Percentiles rank a stretch among this genome's conserved stretches.
Evolutionary conservation across 1,284 basidiomycete genomes (phyloP).

Genomic region (Sphagnurus paluster): DNA sequence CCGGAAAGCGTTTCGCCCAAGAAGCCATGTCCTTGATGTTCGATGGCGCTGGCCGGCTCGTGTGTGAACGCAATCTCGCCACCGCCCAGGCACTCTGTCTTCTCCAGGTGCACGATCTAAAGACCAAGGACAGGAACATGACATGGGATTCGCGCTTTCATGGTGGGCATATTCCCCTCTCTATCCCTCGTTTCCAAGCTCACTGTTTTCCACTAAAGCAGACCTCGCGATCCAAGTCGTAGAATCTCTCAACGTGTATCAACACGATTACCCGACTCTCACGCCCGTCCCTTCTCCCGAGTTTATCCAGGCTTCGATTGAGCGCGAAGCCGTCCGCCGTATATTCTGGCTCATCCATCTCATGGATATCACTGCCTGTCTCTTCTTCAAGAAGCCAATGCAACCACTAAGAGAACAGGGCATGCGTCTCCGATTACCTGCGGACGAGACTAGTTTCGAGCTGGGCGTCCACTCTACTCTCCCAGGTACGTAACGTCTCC

Average conservation of each 20-base stretch:
- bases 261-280: constrained; percentile 54
- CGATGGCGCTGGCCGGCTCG: constrained; percentile 58
- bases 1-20: constrained; percentile 69
- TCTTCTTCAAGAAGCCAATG: constrained; percentile 49
- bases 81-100: constrained; percentile 74
- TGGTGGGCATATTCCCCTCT: constrained; percentile 29
- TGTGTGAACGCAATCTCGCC: constrained; percentile 54
- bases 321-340: constrained; percentile 70
- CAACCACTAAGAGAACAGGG: constrained; percentile 51
- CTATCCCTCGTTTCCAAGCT: constrained; percentile 12
- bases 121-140: constrained; percentile 44
- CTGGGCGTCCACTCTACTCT: constrained; percentile 58
- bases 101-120: constrained; percentile 66
- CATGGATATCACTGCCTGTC: constrained; percentile 48
- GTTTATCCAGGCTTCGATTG: constrained; percentile 57
- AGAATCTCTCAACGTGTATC: constrained; percentile 60
- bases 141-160: constrained; percentile 41
- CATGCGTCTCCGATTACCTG: constrained; percentile 64
- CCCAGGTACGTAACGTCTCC: constrained; percentile 45
- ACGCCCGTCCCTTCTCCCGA: constrained; percentile 54
- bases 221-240: constrained; percentile 68
- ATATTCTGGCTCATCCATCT: constrained; percentile 77
- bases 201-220: constrained; percentile 30
- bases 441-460: constrained; percentile 78
- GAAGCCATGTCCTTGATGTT: constrained; percentile 71